Evolutionary conservation across 179 eudicot species (phyloP).

Genomic region (Actinidia polygama): DNA sequence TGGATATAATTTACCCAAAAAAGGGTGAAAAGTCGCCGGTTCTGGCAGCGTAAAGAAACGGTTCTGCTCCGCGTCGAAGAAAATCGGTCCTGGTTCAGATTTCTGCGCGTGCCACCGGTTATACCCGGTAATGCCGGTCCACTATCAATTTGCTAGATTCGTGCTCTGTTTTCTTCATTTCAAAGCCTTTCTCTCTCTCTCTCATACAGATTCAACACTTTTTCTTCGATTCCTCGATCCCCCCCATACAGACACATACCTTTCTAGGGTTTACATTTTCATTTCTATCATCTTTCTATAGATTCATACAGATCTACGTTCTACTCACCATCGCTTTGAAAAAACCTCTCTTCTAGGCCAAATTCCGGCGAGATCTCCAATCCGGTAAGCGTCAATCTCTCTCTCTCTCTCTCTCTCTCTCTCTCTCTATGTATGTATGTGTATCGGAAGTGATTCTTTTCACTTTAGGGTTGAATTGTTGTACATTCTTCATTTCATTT

Average conservation of each 20-base stretch:
- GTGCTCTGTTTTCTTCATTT: background rate
- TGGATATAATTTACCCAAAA: no score
- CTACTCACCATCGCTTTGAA: no score
- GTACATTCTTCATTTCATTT: background rate
- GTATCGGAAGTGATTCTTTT: background rate
- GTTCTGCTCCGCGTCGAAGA: background rate
- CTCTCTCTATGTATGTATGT: no score
- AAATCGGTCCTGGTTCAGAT: background rate
- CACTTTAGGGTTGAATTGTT: background rate
- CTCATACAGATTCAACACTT: background rate
- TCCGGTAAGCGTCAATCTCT: conserved; percentile 17
- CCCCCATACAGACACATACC: background rate
- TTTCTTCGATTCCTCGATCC: no score
- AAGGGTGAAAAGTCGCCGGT: background rate
- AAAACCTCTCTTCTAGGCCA: background rate
- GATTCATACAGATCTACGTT: no score
- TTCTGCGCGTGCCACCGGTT: conserved; percentile 5
- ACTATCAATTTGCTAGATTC: conserved; percentile 9
- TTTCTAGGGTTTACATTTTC: conserved; percentile 2
- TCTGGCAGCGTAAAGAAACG: no score
- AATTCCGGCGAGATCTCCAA: conserved; percentile 18
- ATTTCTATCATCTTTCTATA: background rate
- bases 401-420: background rate
- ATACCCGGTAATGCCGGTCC: conserved; percentile 23
- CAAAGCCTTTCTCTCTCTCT: conserved; percentile 4